Evolutionary conservation across 2,329 filamentous ascomycete species (phyloP).

Genomic region (Ascosphaera apis): DNA sequence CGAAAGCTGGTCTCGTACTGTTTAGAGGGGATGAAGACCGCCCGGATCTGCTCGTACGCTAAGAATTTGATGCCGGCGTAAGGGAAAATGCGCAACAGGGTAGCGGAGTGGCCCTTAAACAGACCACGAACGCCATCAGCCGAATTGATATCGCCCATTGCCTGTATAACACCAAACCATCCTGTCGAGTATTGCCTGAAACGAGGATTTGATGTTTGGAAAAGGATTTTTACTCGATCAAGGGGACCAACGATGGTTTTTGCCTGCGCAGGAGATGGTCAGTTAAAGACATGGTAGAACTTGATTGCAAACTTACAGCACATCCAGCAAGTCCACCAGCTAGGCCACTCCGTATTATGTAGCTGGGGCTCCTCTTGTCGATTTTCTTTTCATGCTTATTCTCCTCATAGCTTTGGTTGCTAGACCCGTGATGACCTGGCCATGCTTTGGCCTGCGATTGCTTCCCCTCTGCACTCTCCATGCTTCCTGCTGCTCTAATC

Average conservation of each 20-base stretch:
- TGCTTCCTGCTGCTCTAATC: conserved; percentile 1
- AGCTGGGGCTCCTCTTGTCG: conserved; percentile 56
- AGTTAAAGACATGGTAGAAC: conserved; percentile 1
- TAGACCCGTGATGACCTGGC: no score
- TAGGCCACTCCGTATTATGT: conserved; percentile 59
- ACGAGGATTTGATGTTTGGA: conserved; percentile 83
- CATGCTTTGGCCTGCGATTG: background rate
- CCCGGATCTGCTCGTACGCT: conserved; percentile 87
- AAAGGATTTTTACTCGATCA: conserved; percentile 95
- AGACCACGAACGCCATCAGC: conserved; percentile 53
- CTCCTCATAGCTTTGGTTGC: conserved; percentile 1
- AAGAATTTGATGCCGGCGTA: conserved; percentile 97
- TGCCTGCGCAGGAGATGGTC: conserved; percentile 30
- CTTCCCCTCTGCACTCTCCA: background rate
- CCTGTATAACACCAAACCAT: conserved; percentile 62
- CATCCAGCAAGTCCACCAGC: conserved; percentile 83
- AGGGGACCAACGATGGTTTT: conserved; percentile 92
- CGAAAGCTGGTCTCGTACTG: conserved; percentile 60
- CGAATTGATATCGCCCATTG: conserved; percentile 62
- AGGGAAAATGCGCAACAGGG: conserved; percentile 79
- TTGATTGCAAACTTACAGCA: conserved; percentile 37
- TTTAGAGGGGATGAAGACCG: conserved; percentile 45
- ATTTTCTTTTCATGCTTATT: conserved; percentile 20
- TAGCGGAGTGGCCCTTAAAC: conserved; percentile 86
- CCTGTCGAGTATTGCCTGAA: conserved; percentile 83